A percentile compares a stretch with the other conserved stretches of the same genome.
Evolutionary conservation across 176 grass and related monocot species (phyloP).

Genomic region (Oryza nivara): DNA sequence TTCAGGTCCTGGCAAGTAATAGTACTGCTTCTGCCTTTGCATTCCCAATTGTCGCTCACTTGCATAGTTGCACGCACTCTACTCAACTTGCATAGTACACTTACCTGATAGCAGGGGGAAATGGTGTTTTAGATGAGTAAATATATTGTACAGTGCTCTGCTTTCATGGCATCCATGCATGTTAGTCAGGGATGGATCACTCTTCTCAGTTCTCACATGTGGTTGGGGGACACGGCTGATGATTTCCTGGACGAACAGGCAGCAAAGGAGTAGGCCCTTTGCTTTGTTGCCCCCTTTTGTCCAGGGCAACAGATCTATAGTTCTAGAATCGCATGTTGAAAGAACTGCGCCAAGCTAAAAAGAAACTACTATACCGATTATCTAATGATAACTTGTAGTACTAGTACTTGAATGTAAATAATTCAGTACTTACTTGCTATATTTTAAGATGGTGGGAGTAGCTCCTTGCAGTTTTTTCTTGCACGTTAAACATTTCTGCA

Average conservation of each 20-base stretch:
- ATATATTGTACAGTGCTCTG: not conserved
- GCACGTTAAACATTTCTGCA: not conserved
- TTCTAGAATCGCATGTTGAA: constrained; percentile 17
- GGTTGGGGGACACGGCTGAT: constrained; percentile 31
- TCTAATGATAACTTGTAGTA: not conserved
- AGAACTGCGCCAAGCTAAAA: not conserved
- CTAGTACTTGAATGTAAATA: too few species aligned
- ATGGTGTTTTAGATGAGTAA: not conserved
- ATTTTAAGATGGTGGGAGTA: too few species aligned
- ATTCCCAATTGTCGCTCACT: not conserved
- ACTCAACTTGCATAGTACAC: not conserved
- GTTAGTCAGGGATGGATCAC: constrained; percentile 10
- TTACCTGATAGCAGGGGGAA: not conserved
- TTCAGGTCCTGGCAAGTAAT: not conserved
- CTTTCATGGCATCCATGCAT: constrained; percentile 1
- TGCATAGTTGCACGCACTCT: not conserved
- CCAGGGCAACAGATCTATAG: not conserved
- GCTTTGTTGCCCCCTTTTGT: not conserved
- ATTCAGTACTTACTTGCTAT: too few species aligned
- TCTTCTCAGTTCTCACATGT: constrained; percentile 10
- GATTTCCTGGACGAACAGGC: constrained; percentile 35
- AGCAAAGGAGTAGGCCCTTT: constrained; percentile 1
- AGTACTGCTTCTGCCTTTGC: not conserved
- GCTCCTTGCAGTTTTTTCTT: not conserved
- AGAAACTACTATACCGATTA: not conserved